Base-by-base conservation (phyloP, 345 rosid species). In the Sonneratia caseolaris region DNA sequence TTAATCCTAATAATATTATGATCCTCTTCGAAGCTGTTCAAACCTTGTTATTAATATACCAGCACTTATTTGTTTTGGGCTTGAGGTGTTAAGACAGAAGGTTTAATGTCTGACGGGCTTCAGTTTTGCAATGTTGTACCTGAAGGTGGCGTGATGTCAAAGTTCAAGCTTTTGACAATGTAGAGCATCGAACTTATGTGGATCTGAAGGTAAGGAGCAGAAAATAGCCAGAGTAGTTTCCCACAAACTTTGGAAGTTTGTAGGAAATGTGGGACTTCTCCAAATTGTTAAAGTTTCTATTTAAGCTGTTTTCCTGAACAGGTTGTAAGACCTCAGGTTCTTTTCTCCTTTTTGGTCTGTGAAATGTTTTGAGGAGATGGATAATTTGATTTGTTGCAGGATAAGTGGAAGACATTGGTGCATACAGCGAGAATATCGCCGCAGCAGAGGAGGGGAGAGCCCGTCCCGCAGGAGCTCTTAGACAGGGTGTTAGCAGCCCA, bases 361-460 rank as follows among this genome's bases (percentile, higher is more conserved):
- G 64, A 57, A 57, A 22, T 10, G 64, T 57, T 35, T 57, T 10
- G 64, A 57, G 35, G 35, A 22, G 32, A 57, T 2, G 64, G 13
- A 3, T 57, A 22, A 19, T n/a, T 27, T 71, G 40, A 40, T 42
- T 1, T 69, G 24, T 1, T 69, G 24, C 82, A 95, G 99, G 99
- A 95, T 75, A 95, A 95, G 73, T 94, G 99, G 99, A 95, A 95
- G 79, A 95, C 99, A n/a, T 83, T 95, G 67, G 94, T 95, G 73
- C 99, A 95, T 81, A 95, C 98, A 40, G 98, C 99, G 51, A 89
- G 91, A 82, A 95, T 95, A 85, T 87, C 98, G 56, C 99, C 98
- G 0, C 99, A 92, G 74, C 99, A 95, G 80, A 86, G 99, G 84
- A 87, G 99, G 82, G 99, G 98, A 67, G 98, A 92, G 88, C 93